These are phyloP conservation scores for Wickerhamomyces strasburgensis DNA, from an alignment of 805 yeast genomes.

Conservation along the genomic window DNA sequence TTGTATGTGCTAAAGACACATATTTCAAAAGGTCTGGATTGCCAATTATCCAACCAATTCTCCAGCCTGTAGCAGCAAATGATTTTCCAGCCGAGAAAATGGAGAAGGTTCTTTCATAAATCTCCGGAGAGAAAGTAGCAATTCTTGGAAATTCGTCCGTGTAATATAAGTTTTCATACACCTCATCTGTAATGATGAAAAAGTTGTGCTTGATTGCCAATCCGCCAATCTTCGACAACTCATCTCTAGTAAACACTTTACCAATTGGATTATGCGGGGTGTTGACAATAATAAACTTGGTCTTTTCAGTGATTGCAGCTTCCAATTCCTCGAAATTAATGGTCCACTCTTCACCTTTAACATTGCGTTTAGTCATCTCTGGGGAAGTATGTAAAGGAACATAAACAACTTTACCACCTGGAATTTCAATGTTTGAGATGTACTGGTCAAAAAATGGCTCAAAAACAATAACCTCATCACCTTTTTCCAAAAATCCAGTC, in stretches of 20 bases:
- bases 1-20: conserved; percentile 84
- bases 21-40: conserved; percentile 75
- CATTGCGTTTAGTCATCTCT: conserved; percentile 56
- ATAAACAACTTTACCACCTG: conserved; percentile 88
- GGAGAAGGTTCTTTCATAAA: conserved; percentile 72
- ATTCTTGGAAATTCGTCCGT: conserved; percentile 68
- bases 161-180: conserved; percentile 86
- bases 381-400: conserved; percentile 83
- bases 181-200: conserved; percentile 86
- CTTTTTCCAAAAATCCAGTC: conserved; percentile 77
- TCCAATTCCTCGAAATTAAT: conserved; percentile 77
- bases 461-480: conserved; percentile 94
- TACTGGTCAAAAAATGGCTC: conserved; percentile 98
- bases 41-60: conserved; percentile 95
- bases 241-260: conserved; percentile 74
- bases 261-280: conserved; percentile 98
- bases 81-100: conserved; percentile 98
- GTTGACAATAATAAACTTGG: conserved; percentile 83
- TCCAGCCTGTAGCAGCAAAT: conserved; percentile 99
- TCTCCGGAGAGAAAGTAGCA: conserved; percentile 76
- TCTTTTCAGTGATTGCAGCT: conserved; percentile 62
- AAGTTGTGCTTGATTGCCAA: conserved; percentile 83
- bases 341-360: conserved; percentile 82
- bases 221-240: conserved; percentile 69
- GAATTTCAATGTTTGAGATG: conserved; percentile 86